Base-by-base conservation (phyloP, 148 eudicot species). In the Polygonum aviculare region DNA sequence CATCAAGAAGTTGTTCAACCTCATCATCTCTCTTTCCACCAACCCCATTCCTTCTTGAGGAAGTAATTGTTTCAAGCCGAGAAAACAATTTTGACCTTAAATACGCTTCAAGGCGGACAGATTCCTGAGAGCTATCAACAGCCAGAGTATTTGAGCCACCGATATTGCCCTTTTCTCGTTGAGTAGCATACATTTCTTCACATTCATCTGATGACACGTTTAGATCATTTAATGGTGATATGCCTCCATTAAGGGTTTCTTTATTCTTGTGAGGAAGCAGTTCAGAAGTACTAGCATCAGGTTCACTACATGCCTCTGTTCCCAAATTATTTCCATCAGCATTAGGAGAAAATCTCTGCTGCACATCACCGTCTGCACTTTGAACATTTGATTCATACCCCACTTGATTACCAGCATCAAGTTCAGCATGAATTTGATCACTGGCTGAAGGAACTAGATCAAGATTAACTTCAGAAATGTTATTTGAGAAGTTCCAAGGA, bases 1-100 rank as follows among this genome's bases (percentile, higher is more conserved):
- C 75, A n/a, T 77, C 85, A 74, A 67, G 15, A 60, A 77, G 79
- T 73, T 65, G 76, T 57, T 41, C 78, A 55, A 19, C 72, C 55
- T 74, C 77, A 62, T 83, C 55, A 50, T 83, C 83, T 52, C 72
- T 14, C 80, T 54, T 82, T 73, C 72, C 83, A 82, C 75, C 52
- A 14, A 49, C 57, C 5, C 67, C 84, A 51, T 41, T 84, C 55
- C 45, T 72, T 78, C 85, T 78, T 12, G 78, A 63, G 55, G 82
- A 76, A 65, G 72, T 75, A 75, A 62, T 77, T 49, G 69, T 62
- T 45, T 84, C 84, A 31, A 89, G 82, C 81, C 88, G 85, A 60
- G 87, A 87, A 85, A 89, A 79, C 81, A 91, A 81, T 82, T 87
- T 88, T 62, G 96, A 86, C 83, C 96, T 83, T 69, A 91, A 77